A percentile compares a stretch with the other conserved stretches of the same genome.
Conservation (phyloP, 768 basidiomycete genomes). For the Lentinula sp. region DNA sequence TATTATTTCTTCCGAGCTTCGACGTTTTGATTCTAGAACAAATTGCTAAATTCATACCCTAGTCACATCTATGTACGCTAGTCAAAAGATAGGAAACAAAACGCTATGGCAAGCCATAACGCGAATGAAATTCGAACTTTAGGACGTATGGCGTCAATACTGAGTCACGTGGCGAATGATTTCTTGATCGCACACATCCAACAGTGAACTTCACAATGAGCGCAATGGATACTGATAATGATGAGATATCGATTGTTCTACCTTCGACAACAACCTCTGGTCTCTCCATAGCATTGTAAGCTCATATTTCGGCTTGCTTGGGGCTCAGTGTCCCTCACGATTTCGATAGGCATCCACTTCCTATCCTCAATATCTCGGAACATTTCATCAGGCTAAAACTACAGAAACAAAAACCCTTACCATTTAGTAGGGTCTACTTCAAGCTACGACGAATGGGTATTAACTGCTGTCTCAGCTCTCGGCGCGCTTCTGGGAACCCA, state of each 20-base stretch:
- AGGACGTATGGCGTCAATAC: not conserved
- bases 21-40: too few relatives aligned
- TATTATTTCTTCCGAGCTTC: too few relatives aligned
- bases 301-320: slow-evolving; percentile 4
- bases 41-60: too few relatives aligned
- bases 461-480: slow-evolving; percentile 40
- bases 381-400: slow-evolving; percentile 85
- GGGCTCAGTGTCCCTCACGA: slow-evolving; percentile 8
- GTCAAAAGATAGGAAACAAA: too few relatives aligned
- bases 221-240: slow-evolving; percentile 67
- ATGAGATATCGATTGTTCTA: slow-evolving; percentile 65
- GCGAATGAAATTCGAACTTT: not conserved
- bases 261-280: slow-evolving; percentile 68
- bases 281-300: slow-evolving; percentile 69
- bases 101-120: too few relatives aligned
- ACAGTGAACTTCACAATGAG: slow-evolving; percentile 17
- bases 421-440: slow-evolving; percentile 51
- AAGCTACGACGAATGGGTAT: not conserved
- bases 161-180: not conserved
- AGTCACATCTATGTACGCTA: too few relatives aligned
- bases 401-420: slow-evolving; percentile 52
- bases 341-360: slow-evolving; percentile 78
- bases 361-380: slow-evolving; percentile 95
- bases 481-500: slow-evolving; percentile 94
- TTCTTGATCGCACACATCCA: not conserved